Base-by-base conservation (phyloP, 2,329 filamentous ascomycete species). In the Pseudogymnoascus pannorum region DNA sequence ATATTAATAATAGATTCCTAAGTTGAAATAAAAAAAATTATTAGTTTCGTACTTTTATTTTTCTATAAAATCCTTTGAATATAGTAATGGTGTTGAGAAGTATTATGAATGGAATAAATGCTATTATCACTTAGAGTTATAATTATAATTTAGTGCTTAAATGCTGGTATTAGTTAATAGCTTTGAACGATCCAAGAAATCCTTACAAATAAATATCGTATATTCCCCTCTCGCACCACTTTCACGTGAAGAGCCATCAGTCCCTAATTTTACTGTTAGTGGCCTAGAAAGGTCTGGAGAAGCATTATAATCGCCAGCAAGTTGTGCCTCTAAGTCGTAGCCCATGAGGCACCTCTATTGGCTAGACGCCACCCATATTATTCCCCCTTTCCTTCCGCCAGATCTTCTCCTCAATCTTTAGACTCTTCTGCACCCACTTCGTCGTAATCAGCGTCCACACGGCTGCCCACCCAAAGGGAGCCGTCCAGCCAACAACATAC, bases 401-500 rank as follows among this genome's bases (percentile, higher is more conserved):
- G 24, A 66, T 60, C 12, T 11, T 62, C 26, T 63, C 66, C 16
- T 68, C 66, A 36, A 62, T 64, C 58, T 57, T 63, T 51, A 66
- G 59, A 44, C 66, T 64, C 60, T 12, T 62, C 40, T 63, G 67
- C 11, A 66, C 62, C 36, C 66, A 66, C 9, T 33, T n/a, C 33
- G 67, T 63, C 5, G 65, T 67, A 33, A 66, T 31, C 6, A 64
- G 60, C 6, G 64, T 58, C 62, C 58, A 66, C 5, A 64, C 59
- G 1, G 60, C 64, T 12, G 58, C 60, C 57, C 63, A 66, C n/a
- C 58, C 60, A 63, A 62, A 69, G 8, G 68, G 68, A 18, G 70
- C 61, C 5, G 68, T 67, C 68, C 67, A 71, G n/a, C 68, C 67
- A 35, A 70, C 51, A 51, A 51, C 44, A 51, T 51, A 51, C 24